A percentile compares a stretch with the other conserved stretches of the same genome.
These are phyloP conservation scores for Globisporangium cylindrosporum DNA, from an alignment of 352 stramenopile species.

Conservation along the genomic window DNA sequence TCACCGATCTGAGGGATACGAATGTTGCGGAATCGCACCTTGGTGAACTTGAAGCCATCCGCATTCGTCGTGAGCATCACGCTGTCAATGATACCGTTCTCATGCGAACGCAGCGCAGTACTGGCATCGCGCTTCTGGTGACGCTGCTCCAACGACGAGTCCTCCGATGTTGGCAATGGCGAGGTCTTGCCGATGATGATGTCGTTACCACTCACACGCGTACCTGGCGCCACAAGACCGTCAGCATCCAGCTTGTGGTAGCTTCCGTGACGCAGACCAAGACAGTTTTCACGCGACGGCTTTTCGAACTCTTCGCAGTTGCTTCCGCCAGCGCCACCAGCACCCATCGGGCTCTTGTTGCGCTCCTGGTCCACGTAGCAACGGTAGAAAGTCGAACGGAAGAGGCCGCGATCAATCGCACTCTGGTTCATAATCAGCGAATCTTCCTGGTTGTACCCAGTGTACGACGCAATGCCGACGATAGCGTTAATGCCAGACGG, in stretches of 20 bases:
- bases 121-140: constrained; percentile 97
- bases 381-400: constrained; percentile 98
- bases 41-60: constrained; percentile 96
- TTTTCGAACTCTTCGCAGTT: constrained; percentile 96
- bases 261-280: constrained; percentile 94
- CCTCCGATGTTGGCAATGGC: constrained; percentile 77
- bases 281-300: constrained; percentile 92
- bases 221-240: constrained; percentile 95
- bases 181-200: constrained; percentile 99
- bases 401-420: constrained; percentile 98
- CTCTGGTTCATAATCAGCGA: constrained; percentile 99
- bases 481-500: constrained; percentile 98
- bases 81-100: constrained; percentile 99
- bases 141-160: constrained; percentile 79
- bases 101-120: constrained; percentile 96
- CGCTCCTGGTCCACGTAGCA: constrained; percentile 96
- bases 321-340: constrained; percentile 48
- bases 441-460: constrained; percentile 99
- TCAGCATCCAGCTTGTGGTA: constrained; percentile 99
- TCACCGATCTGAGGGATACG: constrained; percentile 98
- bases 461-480: constrained; percentile 84
- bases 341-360: constrained; percentile 81
- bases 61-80: constrained; percentile 99
- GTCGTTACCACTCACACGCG: constrained; percentile 96
- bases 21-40: constrained; percentile 98